A percentile compares a stretch with the other conserved stretches of the same genome.
These are phyloP conservation scores for Scedosporium dehoogii DNA, from an alignment of 2,329 filamentous ascomycete species.

Conservation along the genomic window DNA sequence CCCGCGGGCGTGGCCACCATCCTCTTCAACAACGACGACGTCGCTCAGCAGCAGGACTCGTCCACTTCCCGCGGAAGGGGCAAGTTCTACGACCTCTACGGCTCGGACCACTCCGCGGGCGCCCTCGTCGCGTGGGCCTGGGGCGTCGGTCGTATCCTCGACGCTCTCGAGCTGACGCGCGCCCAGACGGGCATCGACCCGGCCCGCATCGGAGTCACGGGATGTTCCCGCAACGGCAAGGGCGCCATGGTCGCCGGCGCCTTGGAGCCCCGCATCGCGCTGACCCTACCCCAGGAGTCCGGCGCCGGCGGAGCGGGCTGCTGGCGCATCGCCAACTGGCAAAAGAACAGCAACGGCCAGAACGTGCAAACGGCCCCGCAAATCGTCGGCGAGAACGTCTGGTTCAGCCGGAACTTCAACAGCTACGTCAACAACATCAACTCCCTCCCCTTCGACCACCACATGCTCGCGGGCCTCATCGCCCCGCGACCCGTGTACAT, in stretches of 20 bases:
- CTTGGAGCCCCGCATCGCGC: slow-evolving; percentile 45
- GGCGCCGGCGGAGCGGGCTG: slow-evolving; percentile 51
- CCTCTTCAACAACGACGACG: slow-evolving; percentile 48
- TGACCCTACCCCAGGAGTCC: slow-evolving; percentile 53
- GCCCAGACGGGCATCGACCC: slow-evolving; percentile 34
- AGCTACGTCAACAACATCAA: slow-evolving; percentile 34
- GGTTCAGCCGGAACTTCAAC: slow-evolving; percentile 49
- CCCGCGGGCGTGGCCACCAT: slow-evolving; percentile 45
- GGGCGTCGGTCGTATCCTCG: slow-evolving; percentile 37
- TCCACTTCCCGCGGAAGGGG: slow-evolving; percentile 41
- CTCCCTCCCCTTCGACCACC: slow-evolving; percentile 39
- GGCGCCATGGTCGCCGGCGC: slow-evolving; percentile 51
- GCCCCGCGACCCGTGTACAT: slow-evolving; percentile 38
- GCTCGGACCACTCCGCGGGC: slow-evolving; percentile 14
- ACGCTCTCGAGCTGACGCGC: slow-evolving; percentile 27
- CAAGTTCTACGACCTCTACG: slow-evolving; percentile 50
- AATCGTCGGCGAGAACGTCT: slow-evolving; percentile 52
- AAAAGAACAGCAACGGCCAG: slow-evolving; percentile 36
- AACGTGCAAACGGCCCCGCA: slow-evolving; percentile 51
- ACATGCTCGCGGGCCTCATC: slow-evolving; percentile 39
- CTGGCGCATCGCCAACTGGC: slow-evolving; percentile 44
- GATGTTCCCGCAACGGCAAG: slow-evolving; percentile 55
- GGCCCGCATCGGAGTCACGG: slow-evolving; percentile 44
- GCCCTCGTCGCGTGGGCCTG: slow-evolving; percentile 40
- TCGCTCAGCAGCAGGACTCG: slow-evolving; percentile 35